Evolutionary conservation across 352 stramenopile species (phyloP).

Genomic region (Pythium scleroteichum): DNA sequence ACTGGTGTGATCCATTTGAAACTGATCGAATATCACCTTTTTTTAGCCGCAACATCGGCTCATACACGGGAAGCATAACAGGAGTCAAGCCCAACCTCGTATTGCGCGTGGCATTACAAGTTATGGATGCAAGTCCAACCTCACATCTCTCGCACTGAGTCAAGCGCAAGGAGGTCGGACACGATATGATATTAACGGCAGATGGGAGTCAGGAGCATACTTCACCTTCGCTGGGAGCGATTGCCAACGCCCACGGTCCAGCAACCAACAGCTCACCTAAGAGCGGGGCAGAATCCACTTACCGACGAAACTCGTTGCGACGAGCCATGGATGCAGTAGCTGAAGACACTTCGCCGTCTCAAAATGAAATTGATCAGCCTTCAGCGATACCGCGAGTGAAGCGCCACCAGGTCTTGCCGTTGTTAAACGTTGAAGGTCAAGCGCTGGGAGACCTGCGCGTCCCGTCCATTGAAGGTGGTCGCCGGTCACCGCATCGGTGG

Average conservation of each 20-base stretch:
- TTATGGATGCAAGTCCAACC: too few species aligned
- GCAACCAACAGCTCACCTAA: background rate
- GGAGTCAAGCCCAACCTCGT: too few species aligned
- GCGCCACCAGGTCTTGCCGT: constrained; percentile 19
- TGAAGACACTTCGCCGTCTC: constrained; percentile 7
- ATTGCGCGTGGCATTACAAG: too few species aligned
- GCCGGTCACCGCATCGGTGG: constrained; percentile 8
- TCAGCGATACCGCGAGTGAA: constrained; percentile 6
- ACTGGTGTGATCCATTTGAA: too few species aligned
- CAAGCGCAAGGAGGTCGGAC: too few species aligned
- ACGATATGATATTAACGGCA: too few species aligned
- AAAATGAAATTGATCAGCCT: background rate
- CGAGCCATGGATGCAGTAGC: constrained; percentile 8
- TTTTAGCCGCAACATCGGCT: too few species aligned
- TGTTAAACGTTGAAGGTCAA: constrained; percentile 19
- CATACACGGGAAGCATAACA: too few species aligned
- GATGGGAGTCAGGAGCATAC: background rate
- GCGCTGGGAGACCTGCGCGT: background rate
- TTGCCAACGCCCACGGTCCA: background rate
- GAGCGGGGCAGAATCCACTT: background rate
- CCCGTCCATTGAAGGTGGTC: background rate
- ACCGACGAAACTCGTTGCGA: background rate
- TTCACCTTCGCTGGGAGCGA: background rate
- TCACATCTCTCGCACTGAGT: too few species aligned
- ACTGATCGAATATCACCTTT: too few species aligned